phyloP scores from a whole-genome alignment of 192 early-diverging fungal genomes.

The Bifiguratus adelaidae region DNA sequence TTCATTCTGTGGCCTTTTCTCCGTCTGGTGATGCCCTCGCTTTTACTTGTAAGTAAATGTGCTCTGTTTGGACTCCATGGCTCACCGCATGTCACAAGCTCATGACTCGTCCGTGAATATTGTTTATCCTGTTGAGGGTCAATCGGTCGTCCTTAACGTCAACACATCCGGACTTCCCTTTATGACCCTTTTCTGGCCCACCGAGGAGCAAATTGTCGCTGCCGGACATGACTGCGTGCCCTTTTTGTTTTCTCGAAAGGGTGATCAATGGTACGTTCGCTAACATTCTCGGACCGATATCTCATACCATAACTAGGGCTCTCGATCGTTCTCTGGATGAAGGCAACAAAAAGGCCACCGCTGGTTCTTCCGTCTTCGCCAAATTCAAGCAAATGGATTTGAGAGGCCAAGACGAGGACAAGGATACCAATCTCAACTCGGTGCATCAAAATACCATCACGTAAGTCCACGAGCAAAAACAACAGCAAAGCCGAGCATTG shows the following conservation, averaged over 20 bases:
- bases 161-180: slow-evolving; percentile 62
- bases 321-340: slow-evolving; percentile 66
- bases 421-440: slow-evolving; percentile 65
- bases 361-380: slow-evolving; percentile 59
- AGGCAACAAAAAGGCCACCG: slow-evolving; percentile 56
- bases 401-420: slow-evolving; percentile 48
- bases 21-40: slow-evolving; percentile 82
- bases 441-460: slow-evolving; percentile 97
- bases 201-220: slow-evolving; percentile 68
- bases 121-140: slow-evolving; percentile 50
- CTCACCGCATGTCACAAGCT: slow-evolving; percentile 11
- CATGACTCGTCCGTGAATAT: slow-evolving; percentile 86
- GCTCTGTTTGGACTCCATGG: not conserved
- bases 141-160: slow-evolving; percentile 38
- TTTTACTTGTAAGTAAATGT: slow-evolving; percentile 43
- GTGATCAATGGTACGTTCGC: slow-evolving; percentile 41
- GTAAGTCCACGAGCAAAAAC: slow-evolving; percentile 20
- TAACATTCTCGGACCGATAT: not conserved
- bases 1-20: slow-evolving; percentile 86
- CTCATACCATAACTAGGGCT: slow-evolving; percentile 19
- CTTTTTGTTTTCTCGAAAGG: slow-evolving; percentile 56
- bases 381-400: slow-evolving; percentile 92
- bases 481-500: not conserved
- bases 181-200: slow-evolving; percentile 65
- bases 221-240: slow-evolving; percentile 94